Evolutionary conservation across 139 green algal genomes (phyloP).

Genomic region (Eudorina sp.): DNA sequence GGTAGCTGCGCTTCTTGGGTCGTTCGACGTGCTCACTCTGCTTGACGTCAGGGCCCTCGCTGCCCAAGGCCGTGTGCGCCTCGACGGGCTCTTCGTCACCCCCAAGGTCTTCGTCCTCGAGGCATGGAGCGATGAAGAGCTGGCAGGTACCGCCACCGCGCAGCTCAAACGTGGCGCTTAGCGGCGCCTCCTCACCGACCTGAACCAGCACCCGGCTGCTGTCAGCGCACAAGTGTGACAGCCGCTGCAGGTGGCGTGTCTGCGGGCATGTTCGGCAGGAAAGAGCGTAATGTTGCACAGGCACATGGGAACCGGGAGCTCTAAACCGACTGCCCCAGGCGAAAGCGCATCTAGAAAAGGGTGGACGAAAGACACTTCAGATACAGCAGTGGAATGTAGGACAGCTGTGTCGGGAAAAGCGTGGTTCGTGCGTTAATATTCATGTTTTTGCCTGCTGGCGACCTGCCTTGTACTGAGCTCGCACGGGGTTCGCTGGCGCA

Average conservation of each 20-base stretch:
- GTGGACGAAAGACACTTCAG: too few relatives aligned
- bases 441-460: neutral
- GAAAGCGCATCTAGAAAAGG: neutral
- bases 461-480: neutral
- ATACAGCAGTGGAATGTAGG: neutral
- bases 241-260: constrained; percentile 25
- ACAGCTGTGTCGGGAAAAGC: too few relatives aligned
- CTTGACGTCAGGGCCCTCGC: too few relatives aligned
- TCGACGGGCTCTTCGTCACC: neutral
- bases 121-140: constrained; percentile 4
- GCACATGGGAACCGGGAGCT: too few relatives aligned
- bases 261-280: too few relatives aligned
- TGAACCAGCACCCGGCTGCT: constrained; percentile 14
- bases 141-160: neutral
- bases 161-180: constrained; percentile 21
- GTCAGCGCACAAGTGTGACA: neutral
- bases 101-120: neutral
- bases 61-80: too few relatives aligned
- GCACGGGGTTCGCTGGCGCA: neutral
- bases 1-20: too few relatives aligned
- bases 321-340: too few relatives aligned
- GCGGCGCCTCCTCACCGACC: neutral
- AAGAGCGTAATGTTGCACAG: neutral
- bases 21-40: too few relatives aligned
- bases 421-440: neutral